Base-by-base conservation (phyloP, 2,329 filamentous ascomycete genomes). In the Diaporthe destruens region DNA sequence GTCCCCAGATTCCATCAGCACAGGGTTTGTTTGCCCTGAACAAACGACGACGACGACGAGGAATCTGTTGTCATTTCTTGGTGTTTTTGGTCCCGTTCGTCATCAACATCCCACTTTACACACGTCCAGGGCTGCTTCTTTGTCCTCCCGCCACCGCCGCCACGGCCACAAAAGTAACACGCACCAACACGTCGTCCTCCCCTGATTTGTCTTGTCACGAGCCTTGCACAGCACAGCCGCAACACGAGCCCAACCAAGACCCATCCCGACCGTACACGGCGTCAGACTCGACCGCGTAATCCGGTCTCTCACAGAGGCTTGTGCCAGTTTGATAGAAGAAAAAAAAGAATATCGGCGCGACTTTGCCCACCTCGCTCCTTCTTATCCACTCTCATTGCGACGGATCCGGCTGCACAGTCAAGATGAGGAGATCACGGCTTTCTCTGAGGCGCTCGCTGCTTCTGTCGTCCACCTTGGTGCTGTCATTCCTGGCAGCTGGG, bases 401-500 rank as follows among this genome's bases (percentile, higher is more conserved):
- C 20, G 14, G 16, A 20, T 25, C n/a, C 47, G 61, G 47, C 63
- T 39, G 25, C 57, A 18, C 25, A 44, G 16, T 29, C 75, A 75
- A 74, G 44, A 82, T 81, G 81, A 73, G 71, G 47, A 74, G 75
- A 51, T 74, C 80, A 75, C 77, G 75, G 54, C 69, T 78, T 53
- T 80, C 79, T 55, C 71, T 80, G 77, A 80, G 77, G 80, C 80
- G 80, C 53, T 77, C 77, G 75, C 77, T 82, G 74, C 77, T 82
- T 70, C 74, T 80, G 23, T 76, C 79, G 2, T 70, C 77, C 34
- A 71, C 81, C 51, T 69, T 78, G 32, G 76, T 77, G 29, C 69
- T 79, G 29, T 73, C 77, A 0, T 65, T 80, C 39, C 74, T 80
- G 65, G 75, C 79, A 12, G 72, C 74, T 23, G 72, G 71, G n/a